A percentile compares a stretch with the other conserved stretches of the same genome.
These are phyloP conservation scores for Globisporangium camurandrum DNA, from an alignment of 352 stramenopile species.

Conservation along the genomic window DNA sequence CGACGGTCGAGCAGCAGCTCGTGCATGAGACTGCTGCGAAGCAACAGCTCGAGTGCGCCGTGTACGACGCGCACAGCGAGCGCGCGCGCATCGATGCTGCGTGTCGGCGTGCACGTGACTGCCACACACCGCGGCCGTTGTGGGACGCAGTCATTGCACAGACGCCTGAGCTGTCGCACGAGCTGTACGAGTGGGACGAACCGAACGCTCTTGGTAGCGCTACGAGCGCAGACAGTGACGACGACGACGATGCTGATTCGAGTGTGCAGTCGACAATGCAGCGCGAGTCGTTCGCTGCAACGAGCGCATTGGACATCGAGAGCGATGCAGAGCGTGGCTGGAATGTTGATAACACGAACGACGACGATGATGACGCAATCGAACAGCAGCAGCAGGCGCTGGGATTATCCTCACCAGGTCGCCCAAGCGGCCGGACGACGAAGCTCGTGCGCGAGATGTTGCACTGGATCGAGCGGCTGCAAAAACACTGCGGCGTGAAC, in stretches of 20 bases:
- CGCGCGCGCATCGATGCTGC: constrained; percentile 21
- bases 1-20: constrained; percentile 30
- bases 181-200: constrained; percentile 50
- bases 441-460: constrained; percentile 63
- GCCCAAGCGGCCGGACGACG: constrained; percentile 19
- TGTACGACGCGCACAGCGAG: constrained; percentile 18
- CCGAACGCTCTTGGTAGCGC: constrained; percentile 10
- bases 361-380: background rate
- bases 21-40: constrained; percentile 22
- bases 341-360: too few species aligned
- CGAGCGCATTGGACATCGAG: too few species aligned
- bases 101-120: constrained; percentile 27
- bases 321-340: too few species aligned
- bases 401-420: too few species aligned
- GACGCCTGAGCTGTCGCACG: constrained; percentile 53
- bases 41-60: constrained; percentile 6
- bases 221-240: background rate
- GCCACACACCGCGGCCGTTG: constrained; percentile 58
- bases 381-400: background rate
- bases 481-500: constrained; percentile 75
- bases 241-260: constrained; percentile 5
- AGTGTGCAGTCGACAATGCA: too few species aligned
- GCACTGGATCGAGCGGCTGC: constrained; percentile 71
- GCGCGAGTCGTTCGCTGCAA: too few species aligned
- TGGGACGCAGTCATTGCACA: constrained; percentile 54